Evolutionary conservation across 345 rosid genomes (phyloP), one percentile per base, ranked within the genome.

Genomic region (Eucalyptus albens): DNA sequence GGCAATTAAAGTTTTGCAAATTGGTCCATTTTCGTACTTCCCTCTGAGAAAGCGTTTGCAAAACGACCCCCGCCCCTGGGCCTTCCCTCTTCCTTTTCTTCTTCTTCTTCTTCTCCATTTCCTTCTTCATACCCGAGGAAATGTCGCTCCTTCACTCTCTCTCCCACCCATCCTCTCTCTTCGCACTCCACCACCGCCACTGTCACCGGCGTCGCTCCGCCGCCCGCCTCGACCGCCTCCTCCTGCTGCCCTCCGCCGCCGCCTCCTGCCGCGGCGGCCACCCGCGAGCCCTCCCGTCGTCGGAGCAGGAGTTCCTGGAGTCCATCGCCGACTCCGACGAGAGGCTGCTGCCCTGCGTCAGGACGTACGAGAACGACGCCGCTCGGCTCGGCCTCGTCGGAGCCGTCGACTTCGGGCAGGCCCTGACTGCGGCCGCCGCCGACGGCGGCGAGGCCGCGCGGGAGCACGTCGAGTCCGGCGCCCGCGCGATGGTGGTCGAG

Each of bases 381-480:
- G 93, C 96, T 91, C 96, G 95, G 31, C 94, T 97, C 40, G 94
- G 94, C 89, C 93, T 97, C n/a, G 95, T 97, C 55, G 99, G 98
- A 45, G 91, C 95, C 67, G 98, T 96, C 89, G 90, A 90, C 81
- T 95, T 94, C 92, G 95, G 94, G 51, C 99, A 96, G 90, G 99
- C 99, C 90, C 89, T 97, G 82, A 94, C 97, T 2, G 99, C 99
- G 1, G 99, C 98, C 33, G 98, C 99, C 0, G 96, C 99, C 10
- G 99, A 97, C 87, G 99, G 98, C 77, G 99, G 99, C 50, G 93
- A 89, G 89, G 94, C 97, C n/a, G 99, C 99, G 8, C 86, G 90
- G 87, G 97, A 97, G 10, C 99, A 97, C 50, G 88, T 96, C 11
- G 91, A 91, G 11, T 91, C 97, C 16, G 98, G 95, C 69, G 87